Percentiles rank a stretch among this genome's conserved stretches.
Conservation (phyloP, 805 yeast species). For the Metschnikowia corniflorae region DNA sequence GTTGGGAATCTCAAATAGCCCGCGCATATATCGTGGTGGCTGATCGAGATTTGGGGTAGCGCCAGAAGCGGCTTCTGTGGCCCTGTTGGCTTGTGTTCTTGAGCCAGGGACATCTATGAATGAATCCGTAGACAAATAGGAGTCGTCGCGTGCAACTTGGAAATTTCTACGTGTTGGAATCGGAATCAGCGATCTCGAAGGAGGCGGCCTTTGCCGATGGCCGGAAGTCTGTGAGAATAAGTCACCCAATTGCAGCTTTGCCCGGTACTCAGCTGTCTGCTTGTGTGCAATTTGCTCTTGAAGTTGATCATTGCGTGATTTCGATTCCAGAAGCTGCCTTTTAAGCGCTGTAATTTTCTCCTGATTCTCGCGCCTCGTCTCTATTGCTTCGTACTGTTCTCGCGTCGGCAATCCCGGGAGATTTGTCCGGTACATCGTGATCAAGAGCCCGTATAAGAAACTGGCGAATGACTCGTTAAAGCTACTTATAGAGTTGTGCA, state of each 20-base stretch:
- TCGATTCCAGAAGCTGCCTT: conserved; percentile 19
- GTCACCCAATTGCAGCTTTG: conserved; percentile 3
- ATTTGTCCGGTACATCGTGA: conserved; percentile 87
- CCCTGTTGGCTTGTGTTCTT: neutral
- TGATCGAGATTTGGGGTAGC: conserved; percentile 40
- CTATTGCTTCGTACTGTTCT: conserved; percentile 31
- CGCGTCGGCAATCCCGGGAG: conserved; percentile 46
- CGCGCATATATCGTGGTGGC: conserved; percentile 41
- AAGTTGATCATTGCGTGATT: conserved; percentile 19
- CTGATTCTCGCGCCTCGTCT: conserved; percentile 21
- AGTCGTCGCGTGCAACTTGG: conserved; percentile 23
- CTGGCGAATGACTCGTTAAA: conserved; percentile 80
- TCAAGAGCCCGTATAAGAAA: conserved; percentile 72
- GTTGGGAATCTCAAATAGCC: conserved; percentile 27
- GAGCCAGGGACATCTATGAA: conserved; percentile 25
- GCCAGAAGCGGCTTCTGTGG: conserved; percentile 1
- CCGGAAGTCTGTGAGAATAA: conserved; percentile 2
- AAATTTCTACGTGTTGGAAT: conserved; percentile 3
- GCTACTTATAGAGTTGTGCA: conserved; percentile 57
- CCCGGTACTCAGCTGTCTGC: conserved; percentile 4
- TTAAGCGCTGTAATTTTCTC: conserved; percentile 22
- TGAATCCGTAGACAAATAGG: conserved; percentile 26
- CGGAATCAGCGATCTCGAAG: neutral
- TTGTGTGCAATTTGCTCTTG: conserved; percentile 10
- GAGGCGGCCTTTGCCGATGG: neutral